These are phyloP conservation scores for Albugo laibachii DNA, from an alignment of 352 stramenopile genomes.

Conservation along the genomic window DNA sequence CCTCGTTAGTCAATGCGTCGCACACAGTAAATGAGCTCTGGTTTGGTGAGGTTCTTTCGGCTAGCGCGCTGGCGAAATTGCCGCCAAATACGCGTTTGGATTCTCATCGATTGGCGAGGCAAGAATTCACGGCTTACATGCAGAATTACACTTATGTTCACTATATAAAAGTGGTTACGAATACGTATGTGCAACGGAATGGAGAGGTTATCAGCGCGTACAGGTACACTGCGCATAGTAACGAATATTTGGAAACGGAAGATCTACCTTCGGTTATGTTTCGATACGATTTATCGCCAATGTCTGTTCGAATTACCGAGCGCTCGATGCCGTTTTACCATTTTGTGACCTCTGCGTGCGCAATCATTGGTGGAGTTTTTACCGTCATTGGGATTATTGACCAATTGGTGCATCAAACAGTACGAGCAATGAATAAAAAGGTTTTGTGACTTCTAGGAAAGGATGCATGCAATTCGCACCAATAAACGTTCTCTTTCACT, in stretches of 20 bases:
- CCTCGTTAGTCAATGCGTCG: constrained; percentile 81
- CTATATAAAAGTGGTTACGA: constrained; percentile 98
- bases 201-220: constrained; percentile 48
- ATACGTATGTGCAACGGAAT: constrained; percentile 59
- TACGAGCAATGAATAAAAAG: constrained; percentile 77
- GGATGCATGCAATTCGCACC: no score
- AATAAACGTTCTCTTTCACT: no score
- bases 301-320: constrained; percentile 91
- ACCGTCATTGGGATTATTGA: constrained; percentile 90
- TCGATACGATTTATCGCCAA: constrained; percentile 76
- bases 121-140: constrained; percentile 77
- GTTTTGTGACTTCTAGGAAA: constrained; percentile 20
- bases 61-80: constrained; percentile 38
- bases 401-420: constrained; percentile 73
- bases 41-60: constrained; percentile 77
- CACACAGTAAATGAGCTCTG: constrained; percentile 93
- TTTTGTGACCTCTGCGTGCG: constrained; percentile 88
- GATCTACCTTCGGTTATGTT: constrained; percentile 83
- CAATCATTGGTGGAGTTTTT: constrained; percentile 91
- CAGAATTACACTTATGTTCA: constrained; percentile 96
- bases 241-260: constrained; percentile 74
- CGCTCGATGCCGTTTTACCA: constrained; percentile 86
- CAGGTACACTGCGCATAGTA: constrained; percentile 82
- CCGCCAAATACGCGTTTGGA: constrained; percentile 77
- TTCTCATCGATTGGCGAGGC: constrained; percentile 85